Evolutionary conservation across 164 flowering plant species (phyloP), one percentile per base, ranked within the genome.

Genomic region (Akebia trifoliata): DNA sequence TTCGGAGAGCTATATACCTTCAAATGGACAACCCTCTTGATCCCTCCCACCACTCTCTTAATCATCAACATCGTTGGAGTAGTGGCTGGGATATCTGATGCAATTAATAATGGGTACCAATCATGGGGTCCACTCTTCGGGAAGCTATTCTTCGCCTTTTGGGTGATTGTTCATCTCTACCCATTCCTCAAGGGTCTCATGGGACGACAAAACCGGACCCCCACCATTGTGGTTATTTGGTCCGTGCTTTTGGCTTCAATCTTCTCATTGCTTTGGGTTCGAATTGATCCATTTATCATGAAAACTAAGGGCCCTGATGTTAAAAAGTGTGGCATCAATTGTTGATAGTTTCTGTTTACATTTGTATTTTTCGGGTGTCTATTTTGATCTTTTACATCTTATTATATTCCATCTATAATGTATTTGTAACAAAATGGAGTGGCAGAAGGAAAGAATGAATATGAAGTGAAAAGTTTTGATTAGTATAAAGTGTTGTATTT

Each of bases 121-220:
- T 78, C 91, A 21, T 84, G 89, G 87, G 91, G 94, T 32, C 91
- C 96, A 10, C 71, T 86, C 12, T 81, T 88, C 35, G 92, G 92
- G n/a, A 87, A 87, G 73, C 83, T 87, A 29, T 81, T 87, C 75
- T 87, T 85, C 57, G 70, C 91, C 24, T 83, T 87, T 60, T 85
- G 92, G 96, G 96, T 83, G 68, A 83, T 85, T 50, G 72, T 83
- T 52, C 96, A 87, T 72, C 84, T 87, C 62, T 85, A 87, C 35
- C 92, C 95, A 15, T 85, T 88, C 88, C 85, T 88, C 9, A 89
- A 89, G 66, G 96, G 97, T 68, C 84, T 89, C 9, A 89, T 86
- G 94, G 94, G 97, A 9, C 50, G 84, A 38, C 94, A 89, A 61
- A 89, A 86, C 76, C 65, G 97, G 66, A 89, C 97, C 0, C 97